Base-by-base conservation (phyloP, 768 basidiomycete species). In the Boletellus ananiceps region DNA sequence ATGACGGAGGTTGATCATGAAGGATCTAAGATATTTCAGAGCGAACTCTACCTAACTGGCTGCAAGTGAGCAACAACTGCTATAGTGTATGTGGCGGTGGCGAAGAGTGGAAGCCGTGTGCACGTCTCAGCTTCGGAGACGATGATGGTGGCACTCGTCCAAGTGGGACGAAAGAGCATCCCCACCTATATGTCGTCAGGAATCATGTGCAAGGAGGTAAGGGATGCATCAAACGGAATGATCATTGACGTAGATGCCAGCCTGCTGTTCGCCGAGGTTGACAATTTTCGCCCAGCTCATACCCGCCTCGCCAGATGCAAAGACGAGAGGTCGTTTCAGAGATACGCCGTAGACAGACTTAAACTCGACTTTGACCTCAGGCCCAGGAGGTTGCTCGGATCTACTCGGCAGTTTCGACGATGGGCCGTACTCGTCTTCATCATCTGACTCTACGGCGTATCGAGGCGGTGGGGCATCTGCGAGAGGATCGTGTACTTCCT, bases 391-490 rank as follows among this genome's bases (percentile, higher is more conserved):
- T 12, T 39, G 55, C 50, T 57, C 50, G 44, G 56, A 38, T 16
- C 14, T 18, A n/a, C 41, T 37, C 21, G 49, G 29, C 2, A 40
- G 23, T 12, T 0, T 21, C 4, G 62, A 57, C 3, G 74, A 61
- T 13, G 78, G 77, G 46, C 77, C 76, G 52, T 72, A 71, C 57
- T 84, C 81, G 44, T 84, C 83, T 51, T 82, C 82, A n/a, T 83
- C 82, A 51, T 85, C 83, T 4, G 82, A 83, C 57, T 85, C 83
- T 42, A 84, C 66, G 33, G 77, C 77, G 52, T 85, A 73, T 47
- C 83, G 75, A 32, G 83, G 80, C 2, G 83, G 80, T 4, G 70
- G 67, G 42, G 70, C 69, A 57, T 84, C 82, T 49, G 74, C 74
- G 16, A 83, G 70, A 1, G 81, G 80, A 59, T 46, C 46, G 12